phyloP scores from a whole-genome alignment of 2,329 filamentous ascomycete genomes.

The Clathrospora elynae region DNA sequence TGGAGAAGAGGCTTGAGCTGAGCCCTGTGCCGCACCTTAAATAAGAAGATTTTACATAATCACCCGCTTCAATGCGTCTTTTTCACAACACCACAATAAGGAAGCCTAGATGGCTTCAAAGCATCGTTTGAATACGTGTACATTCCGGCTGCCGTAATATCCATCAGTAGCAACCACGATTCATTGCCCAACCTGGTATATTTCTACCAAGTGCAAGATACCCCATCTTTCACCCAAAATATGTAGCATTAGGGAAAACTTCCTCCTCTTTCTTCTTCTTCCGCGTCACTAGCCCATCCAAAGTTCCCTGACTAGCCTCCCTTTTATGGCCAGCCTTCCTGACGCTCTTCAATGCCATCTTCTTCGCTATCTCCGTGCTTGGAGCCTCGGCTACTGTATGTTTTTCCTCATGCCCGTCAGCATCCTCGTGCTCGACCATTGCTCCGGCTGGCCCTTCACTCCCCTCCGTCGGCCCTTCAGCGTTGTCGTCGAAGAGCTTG shows the following conservation, averaged over 20 bases:
- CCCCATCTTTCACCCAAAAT: too few species aligned
- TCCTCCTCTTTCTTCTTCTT: constrained; percentile 38
- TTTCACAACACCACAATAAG: too few species aligned
- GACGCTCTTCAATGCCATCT: constrained; percentile 62
- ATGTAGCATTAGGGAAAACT: constrained; percentile 21
- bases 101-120: too few species aligned
- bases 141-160: too few species aligned
- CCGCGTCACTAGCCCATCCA: constrained; percentile 39
- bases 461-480: constrained; percentile 53
- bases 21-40: too few species aligned
- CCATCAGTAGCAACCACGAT: too few species aligned
- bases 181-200: too few species aligned
- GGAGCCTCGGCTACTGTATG: constrained; percentile 7
- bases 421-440: constrained; percentile 38
- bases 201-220: too few species aligned
- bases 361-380: constrained; percentile 23
- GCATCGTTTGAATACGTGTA: too few species aligned
- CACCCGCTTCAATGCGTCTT: too few species aligned
- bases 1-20: too few species aligned
- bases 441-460: constrained; percentile 49
- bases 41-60: too few species aligned
- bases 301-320: constrained; percentile 58
- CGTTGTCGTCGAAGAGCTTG: constrained; percentile 54
- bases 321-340: constrained; percentile 64
- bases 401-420: constrained; percentile 21